These are phyloP conservation scores for Chionographis japonica DNA, from an alignment of 106 monocot genomes.

Conservation along the genomic window DNA sequence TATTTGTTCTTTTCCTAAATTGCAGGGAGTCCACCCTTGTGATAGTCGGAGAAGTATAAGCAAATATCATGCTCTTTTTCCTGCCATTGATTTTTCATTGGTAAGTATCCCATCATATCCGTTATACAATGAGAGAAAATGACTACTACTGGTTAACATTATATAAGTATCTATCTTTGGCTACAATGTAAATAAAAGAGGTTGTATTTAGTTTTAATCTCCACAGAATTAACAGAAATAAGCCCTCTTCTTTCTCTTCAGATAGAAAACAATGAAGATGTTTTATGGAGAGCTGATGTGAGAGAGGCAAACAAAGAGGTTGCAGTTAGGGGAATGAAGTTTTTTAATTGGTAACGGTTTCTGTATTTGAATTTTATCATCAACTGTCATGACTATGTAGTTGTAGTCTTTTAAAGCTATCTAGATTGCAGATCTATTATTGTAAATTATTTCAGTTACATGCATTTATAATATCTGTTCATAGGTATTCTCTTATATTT, in stretches of 20 bases:
- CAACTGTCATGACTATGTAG: too few species aligned
- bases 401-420: too few species aligned
- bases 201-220: too few species aligned
- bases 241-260: slow-evolving; percentile 16
- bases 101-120: slow-evolving; percentile 24
- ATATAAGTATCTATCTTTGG: too few species aligned
- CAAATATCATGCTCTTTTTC: slow-evolving; percentile 70
- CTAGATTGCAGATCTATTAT: too few species aligned
- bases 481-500: too few species aligned
- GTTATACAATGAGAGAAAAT: neutral
- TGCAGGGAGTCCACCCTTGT: slow-evolving; percentile 80
- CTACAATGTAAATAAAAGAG: too few species aligned
- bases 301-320: slow-evolving; percentile 67
- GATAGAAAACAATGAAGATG: slow-evolving; percentile 90
- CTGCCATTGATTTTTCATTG: slow-evolving; percentile 95
- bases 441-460: too few species aligned
- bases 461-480: too few species aligned
- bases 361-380: neutral
- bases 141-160: neutral
- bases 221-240: neutral
- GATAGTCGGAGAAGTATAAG: slow-evolving; percentile 83
- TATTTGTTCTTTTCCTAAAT: neutral
- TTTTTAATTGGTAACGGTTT: slow-evolving; percentile 71
- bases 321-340: slow-evolving; percentile 76
- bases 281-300: slow-evolving; percentile 63